A percentile compares a stretch with the other conserved stretches of the same genome.
phyloP scores from a whole-genome alignment of 805 yeast species.

The Candida silvatica region DNA sequence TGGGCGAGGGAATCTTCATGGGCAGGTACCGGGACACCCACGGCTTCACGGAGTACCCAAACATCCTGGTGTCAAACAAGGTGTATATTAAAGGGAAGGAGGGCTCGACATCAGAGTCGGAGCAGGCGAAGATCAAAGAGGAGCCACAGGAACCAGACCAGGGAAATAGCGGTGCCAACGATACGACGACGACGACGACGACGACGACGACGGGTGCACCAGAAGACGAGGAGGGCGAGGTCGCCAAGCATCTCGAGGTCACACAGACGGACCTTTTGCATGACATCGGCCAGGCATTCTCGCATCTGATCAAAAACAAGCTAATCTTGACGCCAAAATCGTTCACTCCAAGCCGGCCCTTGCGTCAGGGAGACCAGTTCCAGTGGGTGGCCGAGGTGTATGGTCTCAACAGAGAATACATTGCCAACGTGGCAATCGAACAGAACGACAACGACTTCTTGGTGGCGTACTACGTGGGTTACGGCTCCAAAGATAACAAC shows the following conservation, averaged over 20 bases:
- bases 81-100: neutral
- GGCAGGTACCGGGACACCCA: conserved; percentile 1
- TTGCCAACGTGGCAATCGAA: conserved; percentile 8
- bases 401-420: conserved; percentile 6
- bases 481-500: conserved; percentile 4
- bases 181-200: neutral
- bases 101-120: too few species aligned
- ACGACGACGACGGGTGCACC: neutral
- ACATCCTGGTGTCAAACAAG: conserved; percentile 1
- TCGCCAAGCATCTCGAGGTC: too few species aligned
- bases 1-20: conserved; percentile 1
- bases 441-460: conserved; percentile 7
- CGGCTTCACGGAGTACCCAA: neutral
- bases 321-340: conserved; percentile 2
- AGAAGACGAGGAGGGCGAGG: neutral
- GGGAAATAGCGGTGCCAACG: too few species aligned
- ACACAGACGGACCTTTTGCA: neutral
- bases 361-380: conserved; percentile 5
- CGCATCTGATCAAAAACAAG: conserved; percentile 1
- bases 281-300: conserved; percentile 6
- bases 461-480: conserved; percentile 6
- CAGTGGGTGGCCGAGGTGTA: conserved; percentile 6
- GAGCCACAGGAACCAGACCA: too few species aligned
- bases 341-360: neutral
- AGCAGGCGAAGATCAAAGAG: too few species aligned